phyloP scores from a whole-genome alignment of 2,329 filamentous ascomycete genomes.

The Phoma sp. region DNA sequence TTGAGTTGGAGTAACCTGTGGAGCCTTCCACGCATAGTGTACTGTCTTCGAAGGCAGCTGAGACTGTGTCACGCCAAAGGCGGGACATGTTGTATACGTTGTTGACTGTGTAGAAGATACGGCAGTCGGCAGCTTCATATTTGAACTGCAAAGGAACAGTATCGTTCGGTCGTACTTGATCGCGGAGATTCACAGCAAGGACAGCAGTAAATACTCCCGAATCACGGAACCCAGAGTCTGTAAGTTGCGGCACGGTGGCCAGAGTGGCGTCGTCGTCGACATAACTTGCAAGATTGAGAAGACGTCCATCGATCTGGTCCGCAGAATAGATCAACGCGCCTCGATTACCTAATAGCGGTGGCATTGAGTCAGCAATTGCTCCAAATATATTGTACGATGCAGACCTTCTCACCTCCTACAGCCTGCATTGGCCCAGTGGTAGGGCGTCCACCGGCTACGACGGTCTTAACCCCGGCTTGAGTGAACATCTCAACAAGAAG shows the following conservation, averaged over 20 bases:
- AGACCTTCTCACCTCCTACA: constrained; percentile 66
- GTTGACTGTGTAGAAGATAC: constrained; percentile 48
- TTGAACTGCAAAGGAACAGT: constrained; percentile 47
- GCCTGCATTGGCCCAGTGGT: constrained; percentile 63
- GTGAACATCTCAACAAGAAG: constrained; percentile 61
- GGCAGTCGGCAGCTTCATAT: constrained; percentile 50
- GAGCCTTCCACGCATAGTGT: constrained; percentile 45
- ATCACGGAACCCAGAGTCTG: too few species aligned
- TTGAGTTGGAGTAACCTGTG: constrained; percentile 28
- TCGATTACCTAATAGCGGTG: too few species aligned
- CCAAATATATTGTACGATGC: too few species aligned
- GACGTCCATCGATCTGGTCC: too few species aligned
- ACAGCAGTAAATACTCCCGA: too few species aligned
- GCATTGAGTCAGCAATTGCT: too few species aligned
- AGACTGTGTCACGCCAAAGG: constrained; percentile 48
- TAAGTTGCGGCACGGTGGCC: too few species aligned
- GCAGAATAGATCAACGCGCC: too few species aligned
- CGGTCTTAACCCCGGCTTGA: constrained; percentile 58
- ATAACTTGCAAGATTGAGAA: too few species aligned
- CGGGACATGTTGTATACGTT: constrained; percentile 48
- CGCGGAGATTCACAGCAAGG: constrained; percentile 50
- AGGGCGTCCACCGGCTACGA: constrained; percentile 66
- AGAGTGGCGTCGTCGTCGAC: too few species aligned
- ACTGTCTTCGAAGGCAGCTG: constrained; percentile 41
- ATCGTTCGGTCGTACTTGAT: constrained; percentile 46